Percentiles rank a stretch among this genome's conserved stretches.
Evolutionary conservation across 73 alveolate species (phyloP).

Genomic region (Paramecium octaurelia): DNA sequence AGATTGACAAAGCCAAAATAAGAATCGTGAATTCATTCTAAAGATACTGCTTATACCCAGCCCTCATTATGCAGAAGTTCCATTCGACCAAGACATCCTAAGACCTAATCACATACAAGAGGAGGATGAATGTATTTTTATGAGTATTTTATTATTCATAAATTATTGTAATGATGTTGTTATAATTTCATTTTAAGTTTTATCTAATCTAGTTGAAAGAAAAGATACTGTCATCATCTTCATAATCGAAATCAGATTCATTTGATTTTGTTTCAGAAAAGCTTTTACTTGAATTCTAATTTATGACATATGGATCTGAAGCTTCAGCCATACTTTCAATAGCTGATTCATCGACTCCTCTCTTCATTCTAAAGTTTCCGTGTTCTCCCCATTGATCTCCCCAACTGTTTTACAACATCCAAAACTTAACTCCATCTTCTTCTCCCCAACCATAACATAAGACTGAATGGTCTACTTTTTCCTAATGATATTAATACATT

Average conservation of each 20-base stretch:
- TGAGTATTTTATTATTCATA: neutral
- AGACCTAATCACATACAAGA: neutral
- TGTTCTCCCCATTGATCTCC: constrained; percentile 62
- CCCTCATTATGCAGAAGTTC: neutral
- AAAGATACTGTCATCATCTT: constrained; percentile 24
- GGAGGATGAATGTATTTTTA: neutral
- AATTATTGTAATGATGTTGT: neutral
- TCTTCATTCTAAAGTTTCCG: constrained; percentile 60
- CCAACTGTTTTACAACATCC: constrained; percentile 62
- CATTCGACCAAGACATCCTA: neutral
- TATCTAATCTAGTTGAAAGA: constrained; percentile 4
- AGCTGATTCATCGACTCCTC: constrained; percentile 64
- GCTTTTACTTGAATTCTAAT: neutral
- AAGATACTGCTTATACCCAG: neutral
- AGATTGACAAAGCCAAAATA: neutral
- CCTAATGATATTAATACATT: neutral
- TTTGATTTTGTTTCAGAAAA: neutral
- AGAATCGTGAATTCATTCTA: neutral
- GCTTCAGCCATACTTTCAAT: constrained; percentile 66
- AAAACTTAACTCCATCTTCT: constrained; percentile 48
- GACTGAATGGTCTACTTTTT: constrained; percentile 63
- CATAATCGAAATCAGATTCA: neutral
- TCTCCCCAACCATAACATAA: constrained; percentile 67
- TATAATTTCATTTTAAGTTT: neutral
- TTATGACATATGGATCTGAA: constrained; percentile 49